A percentile compares a stretch with the other conserved stretches of the same genome.
These are phyloP conservation scores for Entomortierella parvispora DNA, from an alignment of 192 early-diverging fungal genomes.

Conservation along the genomic window DNA sequence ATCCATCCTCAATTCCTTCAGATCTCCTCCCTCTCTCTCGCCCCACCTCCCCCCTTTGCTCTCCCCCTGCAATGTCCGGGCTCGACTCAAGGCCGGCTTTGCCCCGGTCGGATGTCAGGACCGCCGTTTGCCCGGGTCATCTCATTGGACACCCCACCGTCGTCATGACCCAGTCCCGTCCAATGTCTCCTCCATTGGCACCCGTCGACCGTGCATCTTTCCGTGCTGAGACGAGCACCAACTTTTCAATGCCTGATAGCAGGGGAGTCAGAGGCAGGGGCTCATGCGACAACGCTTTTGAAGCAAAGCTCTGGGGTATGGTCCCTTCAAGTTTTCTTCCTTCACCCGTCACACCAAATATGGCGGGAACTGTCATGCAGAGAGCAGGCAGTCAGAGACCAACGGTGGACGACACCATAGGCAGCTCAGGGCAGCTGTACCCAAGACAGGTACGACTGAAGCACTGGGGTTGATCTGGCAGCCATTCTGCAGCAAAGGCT, in stretches of 20 bases:
- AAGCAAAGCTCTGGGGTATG: slow-evolving; percentile 18
- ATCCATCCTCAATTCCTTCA: no score
- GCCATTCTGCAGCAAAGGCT: no score
- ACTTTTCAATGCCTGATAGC: not conserved
- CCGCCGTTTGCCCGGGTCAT: slow-evolving; percentile 25
- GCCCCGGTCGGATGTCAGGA: not conserved
- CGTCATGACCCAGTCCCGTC: slow-evolving; percentile 7
- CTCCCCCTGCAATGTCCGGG: not conserved
- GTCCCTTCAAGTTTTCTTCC: not conserved
- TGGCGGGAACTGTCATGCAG: not conserved
- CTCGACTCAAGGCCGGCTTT: not conserved
- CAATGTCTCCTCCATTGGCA: slow-evolving; percentile 3
- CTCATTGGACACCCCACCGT: slow-evolving; percentile 15
- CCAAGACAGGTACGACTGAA: no score
- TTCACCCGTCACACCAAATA: not conserved
- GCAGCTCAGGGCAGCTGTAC: no score
- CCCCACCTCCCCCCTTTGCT: not conserved
- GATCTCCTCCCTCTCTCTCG: no score
- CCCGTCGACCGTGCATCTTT: slow-evolving; percentile 4
- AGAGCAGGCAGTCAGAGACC: no score
- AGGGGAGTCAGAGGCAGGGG: not conserved
- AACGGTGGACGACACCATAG: no score
- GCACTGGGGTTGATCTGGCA: no score
- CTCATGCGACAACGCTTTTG: not conserved
- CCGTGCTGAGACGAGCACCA: not conserved